Conservation (phyloP, 495 filamentous ascomycete genomes). For the Penicillium manginii region DNA sequence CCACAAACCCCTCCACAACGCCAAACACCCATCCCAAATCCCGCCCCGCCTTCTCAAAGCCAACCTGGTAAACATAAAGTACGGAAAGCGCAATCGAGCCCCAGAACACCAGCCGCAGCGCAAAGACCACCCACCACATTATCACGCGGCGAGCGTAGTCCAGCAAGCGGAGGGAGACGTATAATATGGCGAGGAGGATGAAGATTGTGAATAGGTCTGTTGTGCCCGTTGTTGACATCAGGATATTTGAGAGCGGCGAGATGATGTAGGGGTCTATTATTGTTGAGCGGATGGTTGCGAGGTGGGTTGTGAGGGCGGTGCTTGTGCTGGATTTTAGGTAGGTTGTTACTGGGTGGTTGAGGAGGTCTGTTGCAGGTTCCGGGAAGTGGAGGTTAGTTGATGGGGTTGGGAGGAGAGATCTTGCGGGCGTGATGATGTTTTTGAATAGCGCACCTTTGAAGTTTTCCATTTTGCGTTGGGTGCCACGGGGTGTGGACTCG, state of each 20-base stretch:
- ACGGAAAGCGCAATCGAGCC: constrained; percentile 50
- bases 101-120: constrained; percentile 63
- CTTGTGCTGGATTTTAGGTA: too few relatives aligned
- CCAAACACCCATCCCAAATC: constrained; percentile 62
- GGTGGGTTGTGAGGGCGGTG: constrained; percentile 31
- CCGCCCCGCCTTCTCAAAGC: constrained; percentile 59
- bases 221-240: constrained; percentile 49
- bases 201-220: constrained; percentile 66
- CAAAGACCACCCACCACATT: constrained; percentile 72
- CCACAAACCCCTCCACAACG: constrained; percentile 58
- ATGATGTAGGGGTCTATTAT: constrained; percentile 48
- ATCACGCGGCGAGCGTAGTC: constrained; percentile 67
- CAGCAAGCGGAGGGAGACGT: constrained; percentile 69
- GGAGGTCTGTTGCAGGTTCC: background rate
- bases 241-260: constrained; percentile 48
- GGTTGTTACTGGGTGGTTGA: constrained; percentile 26
- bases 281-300: constrained; percentile 39
- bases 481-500: too few relatives aligned
- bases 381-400: background rate
- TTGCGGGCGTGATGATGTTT: background rate
- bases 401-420: constrained; percentile 13
- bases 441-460: too few relatives aligned
- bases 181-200: constrained; percentile 55
- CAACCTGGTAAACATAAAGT: constrained; percentile 64
- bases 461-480: too few relatives aligned